A percentile compares a stretch with the other conserved stretches of the same genome.
These are phyloP conservation scores for Kalaharituber pfeilii DNA, from an alignment of 2,329 filamentous ascomycete species.

Conservation along the genomic window DNA sequence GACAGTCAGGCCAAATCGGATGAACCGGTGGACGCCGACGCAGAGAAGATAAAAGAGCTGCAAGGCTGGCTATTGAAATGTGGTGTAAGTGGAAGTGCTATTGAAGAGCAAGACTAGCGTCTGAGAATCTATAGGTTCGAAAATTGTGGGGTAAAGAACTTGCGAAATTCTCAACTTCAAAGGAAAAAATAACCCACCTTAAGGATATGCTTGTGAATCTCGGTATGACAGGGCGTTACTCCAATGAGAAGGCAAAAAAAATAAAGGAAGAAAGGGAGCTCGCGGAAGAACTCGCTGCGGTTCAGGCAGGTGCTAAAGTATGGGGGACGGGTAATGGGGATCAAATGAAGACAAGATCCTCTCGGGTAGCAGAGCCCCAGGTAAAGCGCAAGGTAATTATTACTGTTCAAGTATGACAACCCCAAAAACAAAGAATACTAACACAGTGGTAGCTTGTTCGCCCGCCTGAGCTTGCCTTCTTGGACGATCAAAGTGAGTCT, in stretches of 20 bases:
- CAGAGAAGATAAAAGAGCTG: slow-evolving; percentile 70
- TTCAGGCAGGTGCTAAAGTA: slow-evolving; percentile 59
- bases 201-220: slow-evolving; percentile 59
- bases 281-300: slow-evolving; percentile 63
- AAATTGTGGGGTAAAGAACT: slow-evolving; percentile 85
- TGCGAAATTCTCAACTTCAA: slow-evolving; percentile 52
- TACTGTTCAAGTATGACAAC: too few relatives aligned
- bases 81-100: slow-evolving; percentile 31
- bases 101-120: neutral
- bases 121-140: slow-evolving; percentile 36
- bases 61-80: slow-evolving; percentile 80
- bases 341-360: neutral
- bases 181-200: slow-evolving; percentile 68
- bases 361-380: neutral
- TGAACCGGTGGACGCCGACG: slow-evolving; percentile 37
- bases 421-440: too few relatives aligned
- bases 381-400: neutral
- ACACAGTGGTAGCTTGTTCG: neutral
- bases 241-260: slow-evolving; percentile 61
- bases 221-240: slow-evolving; percentile 82
- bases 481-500: neutral
- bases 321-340: slow-evolving; percentile 43
- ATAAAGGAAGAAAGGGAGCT: slow-evolving; percentile 82
- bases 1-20: slow-evolving; percentile 7
- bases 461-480: neutral